Percentiles rank a stretch among this genome's conserved stretches.
phyloP scores from a whole-genome alignment of 306 rosid genomes.

The Dalbergia cultrata region DNA sequence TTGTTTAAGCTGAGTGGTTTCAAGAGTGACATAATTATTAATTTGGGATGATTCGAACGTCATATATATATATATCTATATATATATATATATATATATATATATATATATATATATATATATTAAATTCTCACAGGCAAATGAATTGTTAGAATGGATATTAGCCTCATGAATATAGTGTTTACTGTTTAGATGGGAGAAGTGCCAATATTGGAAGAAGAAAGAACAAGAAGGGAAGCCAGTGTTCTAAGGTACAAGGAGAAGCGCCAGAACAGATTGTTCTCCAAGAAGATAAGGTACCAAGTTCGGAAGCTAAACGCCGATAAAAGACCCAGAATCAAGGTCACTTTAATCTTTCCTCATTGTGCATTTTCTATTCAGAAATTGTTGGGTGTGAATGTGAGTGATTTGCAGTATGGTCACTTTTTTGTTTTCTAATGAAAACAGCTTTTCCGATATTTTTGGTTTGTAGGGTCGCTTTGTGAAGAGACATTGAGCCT shows the following conservation, averaged over 20 bases:
- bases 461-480: constrained; percentile 80
- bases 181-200: constrained; percentile 69
- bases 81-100: too few relatives aligned
- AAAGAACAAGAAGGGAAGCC: constrained; percentile 76
- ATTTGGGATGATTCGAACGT: background rate
- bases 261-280: constrained; percentile 79
- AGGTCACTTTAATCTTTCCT: constrained; percentile 54
- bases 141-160: constrained; percentile 3
- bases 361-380: background rate
- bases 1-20: background rate
- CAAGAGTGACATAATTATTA: background rate
- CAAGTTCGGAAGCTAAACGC: constrained; percentile 90
- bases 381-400: background rate
- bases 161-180: background rate
- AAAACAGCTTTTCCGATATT: constrained; percentile 46
- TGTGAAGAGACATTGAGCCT: constrained; percentile 72
- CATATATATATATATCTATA: too few relatives aligned
- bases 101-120: too few relatives aligned
- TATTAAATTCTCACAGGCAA: background rate
- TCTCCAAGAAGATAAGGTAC: constrained; percentile 95
- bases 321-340: constrained; percentile 88
- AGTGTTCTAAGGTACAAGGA: constrained; percentile 87
- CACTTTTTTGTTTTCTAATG: constrained; percentile 42
- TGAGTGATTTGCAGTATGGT: background rate
- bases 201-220: constrained; percentile 80